Evolutionary conservation across 2,329 filamentous ascomycete genomes (phyloP), one percentile per base, ranked within the genome.

Genomic region (Truncatella angustata): DNA sequence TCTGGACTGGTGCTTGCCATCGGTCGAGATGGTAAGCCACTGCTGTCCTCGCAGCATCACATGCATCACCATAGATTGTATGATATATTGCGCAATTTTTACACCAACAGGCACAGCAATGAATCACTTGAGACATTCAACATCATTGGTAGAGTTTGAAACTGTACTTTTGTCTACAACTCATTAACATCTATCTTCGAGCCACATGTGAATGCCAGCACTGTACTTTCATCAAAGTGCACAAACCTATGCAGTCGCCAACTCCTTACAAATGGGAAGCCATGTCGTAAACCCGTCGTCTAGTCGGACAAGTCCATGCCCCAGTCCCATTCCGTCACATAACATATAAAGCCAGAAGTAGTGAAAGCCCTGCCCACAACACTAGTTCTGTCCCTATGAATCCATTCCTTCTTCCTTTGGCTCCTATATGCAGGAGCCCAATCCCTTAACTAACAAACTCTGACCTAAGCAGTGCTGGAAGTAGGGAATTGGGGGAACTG

Each of bases 401-500:
- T 32, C 14, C 28, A 32, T 32, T 7, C 28, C 28, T 9, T 9
- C 28, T 32, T 32, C 28, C 7, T 32, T 14, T 32, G 14, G 28
- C 28, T 9, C 7, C 28, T 32, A 32, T n/a, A n/a, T n/a, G n/a
- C n/a, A n/a, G n/a, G n/a, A 32, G 28, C 28, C 7, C 7, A 32
- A 9, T 32, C 28, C 28, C 28, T 32, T n/a, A n/a, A 32, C 28
- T 32, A 14, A 2, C 28, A 32, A 32, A 32, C 36, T 20, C 18
- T 32, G 14, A 30, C 40, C 7, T 47, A 55, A 60, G 66, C 55
- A 63, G 60, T 45, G 54, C 58, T 21, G 62, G 52, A 34, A 62
- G 62, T 67, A 26, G 63, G 28, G 56, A 67, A 67, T 18, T 64
- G 60, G 53, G 63, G 28, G 56, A 67, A 67, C 20, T 64, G 60